These are phyloP conservation scores for Teratosphaeria nubilosa DNA, from an alignment of 2,329 filamentous ascomycete species.

Conservation along the genomic window DNA sequence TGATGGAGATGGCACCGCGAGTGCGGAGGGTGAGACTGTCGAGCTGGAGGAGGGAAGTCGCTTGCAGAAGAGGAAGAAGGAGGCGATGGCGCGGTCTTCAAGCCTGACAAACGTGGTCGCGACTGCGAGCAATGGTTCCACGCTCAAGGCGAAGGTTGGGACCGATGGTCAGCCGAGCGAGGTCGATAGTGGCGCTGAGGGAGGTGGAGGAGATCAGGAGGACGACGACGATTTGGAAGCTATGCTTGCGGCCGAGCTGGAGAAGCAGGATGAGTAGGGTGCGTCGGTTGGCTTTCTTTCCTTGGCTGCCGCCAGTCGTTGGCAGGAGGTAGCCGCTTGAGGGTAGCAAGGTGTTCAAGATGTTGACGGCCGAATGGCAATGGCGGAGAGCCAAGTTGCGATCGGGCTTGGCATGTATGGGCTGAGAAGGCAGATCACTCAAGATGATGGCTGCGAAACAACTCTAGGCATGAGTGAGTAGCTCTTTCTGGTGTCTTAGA, in stretches of 20 bases:
- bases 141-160: constrained; percentile 11
- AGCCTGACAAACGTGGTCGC: constrained; percentile 34
- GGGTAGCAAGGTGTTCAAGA: background rate
- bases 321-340: background rate
- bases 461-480: background rate
- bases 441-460: no score
- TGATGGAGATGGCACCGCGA: constrained; percentile 13
- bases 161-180: constrained; percentile 36
- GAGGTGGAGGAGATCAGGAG: constrained; percentile 13
- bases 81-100: constrained; percentile 36
- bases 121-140: constrained; percentile 1
- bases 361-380: background rate
- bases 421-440: no score
- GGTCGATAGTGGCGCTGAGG: constrained; percentile 27
- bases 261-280: constrained; percentile 15
- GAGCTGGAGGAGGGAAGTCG: constrained; percentile 35
- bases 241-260: constrained; percentile 37
- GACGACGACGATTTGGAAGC: constrained; percentile 48
- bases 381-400: background rate
- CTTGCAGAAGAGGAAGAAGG: constrained; percentile 39
- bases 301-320: background rate
- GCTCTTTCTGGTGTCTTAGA: background rate
- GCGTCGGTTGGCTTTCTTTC: background rate
- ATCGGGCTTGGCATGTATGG: background rate
- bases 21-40: constrained; percentile 26